phyloP scores from a whole-genome alignment of 768 basidiomycete species.

The Agaricus blazei region DNA sequence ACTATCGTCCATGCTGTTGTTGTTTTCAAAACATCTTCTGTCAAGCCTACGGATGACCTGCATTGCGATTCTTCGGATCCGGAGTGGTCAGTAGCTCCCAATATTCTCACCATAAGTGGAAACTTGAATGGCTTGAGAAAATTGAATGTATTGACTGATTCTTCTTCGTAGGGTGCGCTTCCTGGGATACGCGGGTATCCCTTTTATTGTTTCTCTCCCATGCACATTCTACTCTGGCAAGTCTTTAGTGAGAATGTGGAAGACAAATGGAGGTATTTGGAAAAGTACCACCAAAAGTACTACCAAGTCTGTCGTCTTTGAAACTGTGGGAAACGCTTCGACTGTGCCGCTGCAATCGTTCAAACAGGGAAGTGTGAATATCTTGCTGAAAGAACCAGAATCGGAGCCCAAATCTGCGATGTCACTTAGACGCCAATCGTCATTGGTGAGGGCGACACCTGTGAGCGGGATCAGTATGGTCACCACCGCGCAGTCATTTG shows the following conservation, averaged over 20 bases:
- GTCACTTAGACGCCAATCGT: not conserved
- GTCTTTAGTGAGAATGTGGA: slow-evolving; percentile 31
- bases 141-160: not conserved
- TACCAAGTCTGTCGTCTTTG: slow-evolving; percentile 13
- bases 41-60: slow-evolving; percentile 44
- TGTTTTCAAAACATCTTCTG: slow-evolving; percentile 37
- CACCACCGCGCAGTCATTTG: slow-evolving; percentile 2
- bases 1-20: slow-evolving; percentile 37
- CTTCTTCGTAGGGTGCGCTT: slow-evolving; percentile 49
- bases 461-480: not conserved
- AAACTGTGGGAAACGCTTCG: slow-evolving; percentile 2
- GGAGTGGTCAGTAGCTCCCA: slow-evolving; percentile 40
- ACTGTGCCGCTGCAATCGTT: not conserved
- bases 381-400: not conserved
- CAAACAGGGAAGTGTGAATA: not conserved
- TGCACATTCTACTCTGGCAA: slow-evolving; percentile 43
- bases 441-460: not conserved
- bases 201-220: slow-evolving; percentile 47
- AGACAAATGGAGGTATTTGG: slow-evolving; percentile 31
- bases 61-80: slow-evolving; percentile 58
- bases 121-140: not conserved
- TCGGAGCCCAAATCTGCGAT: not conserved
- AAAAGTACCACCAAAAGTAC: slow-evolving; percentile 28
- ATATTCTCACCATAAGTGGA: not conserved
- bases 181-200: slow-evolving; percentile 55